Conservation (phyloP, 2,329 filamentous ascomycete species). For the Trichophyton schoenleinii region DNA sequence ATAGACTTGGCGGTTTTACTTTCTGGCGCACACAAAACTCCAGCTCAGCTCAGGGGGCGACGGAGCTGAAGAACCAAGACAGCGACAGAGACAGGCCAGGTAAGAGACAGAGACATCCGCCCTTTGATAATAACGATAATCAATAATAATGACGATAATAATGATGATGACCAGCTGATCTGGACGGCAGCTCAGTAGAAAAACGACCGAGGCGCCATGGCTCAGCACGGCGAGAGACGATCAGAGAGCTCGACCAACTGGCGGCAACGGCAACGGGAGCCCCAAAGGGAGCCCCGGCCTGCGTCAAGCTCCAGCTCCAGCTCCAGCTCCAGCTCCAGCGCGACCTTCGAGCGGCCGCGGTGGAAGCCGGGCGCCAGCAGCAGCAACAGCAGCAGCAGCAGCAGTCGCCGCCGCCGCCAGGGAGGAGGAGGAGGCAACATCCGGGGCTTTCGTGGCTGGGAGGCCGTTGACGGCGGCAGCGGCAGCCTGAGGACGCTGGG, state of each 20-base stretch:
- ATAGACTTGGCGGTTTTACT: no score
- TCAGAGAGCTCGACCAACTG: slow-evolving; percentile 3
- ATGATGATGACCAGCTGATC: not conserved
- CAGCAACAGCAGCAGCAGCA: no score
- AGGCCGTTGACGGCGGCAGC: not conserved
- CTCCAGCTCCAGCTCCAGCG: no score
- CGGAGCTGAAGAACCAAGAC: not conserved
- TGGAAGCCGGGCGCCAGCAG: not conserved
- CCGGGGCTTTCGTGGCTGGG: not conserved
- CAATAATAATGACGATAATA: not conserved
- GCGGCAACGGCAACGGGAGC: not conserved
- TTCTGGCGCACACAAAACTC: no score
- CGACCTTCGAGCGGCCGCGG: not conserved
- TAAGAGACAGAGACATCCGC: not conserved
- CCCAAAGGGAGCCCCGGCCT: not conserved
- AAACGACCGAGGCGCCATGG: not conserved
- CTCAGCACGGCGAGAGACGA: not conserved
- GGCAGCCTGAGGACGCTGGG: not conserved
- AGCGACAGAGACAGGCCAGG: not conserved
- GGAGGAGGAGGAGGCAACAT: not conserved
- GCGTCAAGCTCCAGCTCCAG: not conserved
- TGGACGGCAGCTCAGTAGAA: not conserved
- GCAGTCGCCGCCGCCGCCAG: not conserved
- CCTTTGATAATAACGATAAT: no score
- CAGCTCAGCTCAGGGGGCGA: no score